These are phyloP conservation scores for Vigna mungo DNA, from an alignment of 306 rosid genomes.

Conservation along the genomic window DNA sequence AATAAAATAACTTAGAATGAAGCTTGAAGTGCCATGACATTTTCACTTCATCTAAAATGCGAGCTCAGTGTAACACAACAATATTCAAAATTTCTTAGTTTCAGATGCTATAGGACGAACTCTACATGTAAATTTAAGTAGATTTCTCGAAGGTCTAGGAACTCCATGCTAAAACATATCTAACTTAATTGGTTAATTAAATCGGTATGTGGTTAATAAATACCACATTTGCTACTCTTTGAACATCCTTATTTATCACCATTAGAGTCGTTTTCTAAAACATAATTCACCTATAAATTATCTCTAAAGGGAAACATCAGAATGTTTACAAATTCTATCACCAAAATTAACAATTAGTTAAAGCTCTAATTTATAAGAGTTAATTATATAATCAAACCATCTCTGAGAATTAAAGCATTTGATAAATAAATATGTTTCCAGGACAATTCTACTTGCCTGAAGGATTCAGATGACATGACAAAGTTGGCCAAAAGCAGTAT, in stretches of 20 bases:
- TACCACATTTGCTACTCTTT: not conserved
- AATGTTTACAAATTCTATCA: constrained; percentile 15
- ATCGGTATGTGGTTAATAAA: not conserved
- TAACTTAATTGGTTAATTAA: not conserved
- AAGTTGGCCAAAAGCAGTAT: constrained; percentile 89
- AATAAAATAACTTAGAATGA: not conserved
- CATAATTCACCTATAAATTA: not conserved
- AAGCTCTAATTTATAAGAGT: constrained; percentile 16
- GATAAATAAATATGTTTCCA: constrained; percentile 21
- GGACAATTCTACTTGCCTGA: constrained; percentile 71
- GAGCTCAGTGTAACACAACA: constrained; percentile 8
- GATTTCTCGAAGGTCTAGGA: too few species aligned
- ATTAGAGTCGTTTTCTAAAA: constrained; percentile 8
- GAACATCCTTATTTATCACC: not conserved
- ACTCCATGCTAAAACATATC: too few species aligned
- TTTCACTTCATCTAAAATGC: constrained; percentile 1
- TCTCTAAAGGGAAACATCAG: constrained; percentile 25
- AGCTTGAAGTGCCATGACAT: constrained; percentile 10
- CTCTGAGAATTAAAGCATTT: not conserved
- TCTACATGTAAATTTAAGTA: not conserved
- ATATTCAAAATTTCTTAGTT: constrained; percentile 5
- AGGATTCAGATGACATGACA: constrained; percentile 95
- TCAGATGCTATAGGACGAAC: not conserved
- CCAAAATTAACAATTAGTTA: constrained; percentile 34
- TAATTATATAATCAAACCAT: constrained; percentile 32